Evolutionary conservation across 164 flowering plant genomes (phyloP).

Genomic region (Platanus orientalis): DNA sequence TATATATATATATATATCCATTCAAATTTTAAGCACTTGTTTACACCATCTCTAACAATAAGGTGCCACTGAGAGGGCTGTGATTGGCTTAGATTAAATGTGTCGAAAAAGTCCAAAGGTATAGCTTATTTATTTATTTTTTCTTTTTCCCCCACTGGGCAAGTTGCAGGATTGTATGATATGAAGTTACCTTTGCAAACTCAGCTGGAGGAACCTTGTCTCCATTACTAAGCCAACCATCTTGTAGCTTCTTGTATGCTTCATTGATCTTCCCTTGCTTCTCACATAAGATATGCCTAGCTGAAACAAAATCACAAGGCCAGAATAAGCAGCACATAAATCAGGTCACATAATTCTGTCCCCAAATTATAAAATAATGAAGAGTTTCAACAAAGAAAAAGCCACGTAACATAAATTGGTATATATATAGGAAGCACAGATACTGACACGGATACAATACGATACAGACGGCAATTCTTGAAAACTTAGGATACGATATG

Average conservation of each 20-base stretch:
- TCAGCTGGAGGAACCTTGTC: slow-evolving; percentile 99
- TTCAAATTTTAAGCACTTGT: neutral
- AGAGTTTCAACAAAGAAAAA: too few relatives aligned
- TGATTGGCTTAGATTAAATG: neutral
- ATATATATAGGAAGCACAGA: too few relatives aligned
- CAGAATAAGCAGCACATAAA: too few relatives aligned
- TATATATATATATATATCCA: neutral
- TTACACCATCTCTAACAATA: neutral
- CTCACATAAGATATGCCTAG: slow-evolving; percentile 93
- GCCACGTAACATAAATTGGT: too few relatives aligned
- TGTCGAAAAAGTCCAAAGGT: neutral
- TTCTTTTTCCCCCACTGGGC: too few relatives aligned
- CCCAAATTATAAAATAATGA: too few relatives aligned
- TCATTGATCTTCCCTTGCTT: slow-evolving; percentile 98
- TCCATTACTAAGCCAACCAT: slow-evolving; percentile 92
- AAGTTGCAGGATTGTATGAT: neutral
- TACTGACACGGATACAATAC: too few relatives aligned
- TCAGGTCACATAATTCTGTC: too few relatives aligned
- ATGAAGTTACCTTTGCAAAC: slow-evolving; percentile 75
- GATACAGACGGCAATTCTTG: too few relatives aligned
- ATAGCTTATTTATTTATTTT: too few relatives aligned
- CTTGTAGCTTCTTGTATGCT: slow-evolving; percentile 92
- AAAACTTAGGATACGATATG: too few relatives aligned
- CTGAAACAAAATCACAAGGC: slow-evolving; percentile 31
- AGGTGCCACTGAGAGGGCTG: neutral